phyloP scores from a whole-genome alignment of 2,329 filamentous ascomycete species.

The Aureobasidium sp. region DNA sequence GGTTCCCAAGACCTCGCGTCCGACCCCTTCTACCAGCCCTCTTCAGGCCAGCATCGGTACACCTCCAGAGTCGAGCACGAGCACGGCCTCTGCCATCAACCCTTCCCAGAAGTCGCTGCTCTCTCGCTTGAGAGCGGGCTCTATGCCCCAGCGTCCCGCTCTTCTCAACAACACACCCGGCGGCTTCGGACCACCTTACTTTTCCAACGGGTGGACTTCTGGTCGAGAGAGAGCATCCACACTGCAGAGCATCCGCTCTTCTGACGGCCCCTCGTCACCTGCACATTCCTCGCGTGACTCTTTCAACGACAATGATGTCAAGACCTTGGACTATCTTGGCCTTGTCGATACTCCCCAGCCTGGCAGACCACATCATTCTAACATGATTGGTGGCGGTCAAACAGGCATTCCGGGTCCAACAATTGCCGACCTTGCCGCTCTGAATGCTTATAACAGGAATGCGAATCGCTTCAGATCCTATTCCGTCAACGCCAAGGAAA shows the following conservation, averaged over 20 bases:
- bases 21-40: constrained; percentile 78
- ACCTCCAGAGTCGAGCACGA: background rate
- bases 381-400: constrained; percentile 4
- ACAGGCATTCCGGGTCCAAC: constrained; percentile 33
- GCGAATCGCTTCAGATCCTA: constrained; percentile 90
- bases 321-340: constrained; percentile 90
- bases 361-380: constrained; percentile 19
- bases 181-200: constrained; percentile 84
- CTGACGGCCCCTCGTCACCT: constrained; percentile 79
- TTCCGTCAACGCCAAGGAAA: constrained; percentile 97
- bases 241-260: constrained; percentile 79
- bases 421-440: constrained; percentile 65
- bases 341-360: constrained; percentile 89
- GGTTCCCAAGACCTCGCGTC: constrained; percentile 70
- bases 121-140: constrained; percentile 81
- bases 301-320: constrained; percentile 76
- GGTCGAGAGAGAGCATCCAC: constrained; percentile 79
- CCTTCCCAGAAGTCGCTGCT: constrained; percentile 42
- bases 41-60: constrained; percentile 49
- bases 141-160: constrained; percentile 81
- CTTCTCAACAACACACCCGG: constrained; percentile 46
- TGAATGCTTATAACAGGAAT: constrained; percentile 68
- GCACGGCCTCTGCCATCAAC: constrained; percentile 12
- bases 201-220: constrained; percentile 75
- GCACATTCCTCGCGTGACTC: constrained; percentile 80